Percentiles rank a stretch among this genome's conserved stretches.
phyloP scores from a whole-genome alignment of 2,329 filamentous ascomycete species.

The Paracoccidioides lutzii region DNA sequence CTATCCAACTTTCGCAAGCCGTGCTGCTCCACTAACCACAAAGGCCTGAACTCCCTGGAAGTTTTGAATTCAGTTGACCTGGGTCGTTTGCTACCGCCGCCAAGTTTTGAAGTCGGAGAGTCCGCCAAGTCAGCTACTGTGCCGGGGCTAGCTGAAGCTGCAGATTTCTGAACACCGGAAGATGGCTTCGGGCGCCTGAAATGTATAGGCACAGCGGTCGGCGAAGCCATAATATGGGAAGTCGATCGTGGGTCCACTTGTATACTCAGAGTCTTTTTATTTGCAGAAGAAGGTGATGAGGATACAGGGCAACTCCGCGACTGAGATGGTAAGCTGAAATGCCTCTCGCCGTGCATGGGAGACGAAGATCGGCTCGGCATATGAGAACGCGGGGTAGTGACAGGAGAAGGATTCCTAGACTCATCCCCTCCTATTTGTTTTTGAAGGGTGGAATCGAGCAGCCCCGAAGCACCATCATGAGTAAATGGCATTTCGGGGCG shows the following conservation, averaged over 20 bases:
- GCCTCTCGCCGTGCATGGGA: constrained; percentile 19
- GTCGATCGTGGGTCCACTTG: constrained; percentile 16
- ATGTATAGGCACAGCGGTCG: constrained; percentile 44
- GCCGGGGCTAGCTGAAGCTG: constrained; percentile 13
- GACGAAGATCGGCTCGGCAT: constrained; percentile 25
- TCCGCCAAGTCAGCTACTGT: constrained; percentile 25
- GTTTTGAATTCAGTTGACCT: constrained; percentile 41
- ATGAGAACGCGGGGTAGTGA: constrained; percentile 3
- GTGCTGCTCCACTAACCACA: constrained; percentile 66
- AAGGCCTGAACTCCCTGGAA: constrained; percentile 58
- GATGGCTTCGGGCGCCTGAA: constrained; percentile 40
- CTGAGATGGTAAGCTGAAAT: constrained; percentile 17
- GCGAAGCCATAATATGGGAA: constrained; percentile 27
- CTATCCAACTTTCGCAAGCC: constrained; percentile 28
- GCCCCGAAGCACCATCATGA: constrained; percentile 37
- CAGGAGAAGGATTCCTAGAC: background rate
- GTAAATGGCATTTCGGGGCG: constrained; percentile 45
- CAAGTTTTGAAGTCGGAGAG: constrained; percentile 28
- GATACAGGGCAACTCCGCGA: constrained; percentile 26
- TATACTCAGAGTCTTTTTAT: constrained; percentile 7
- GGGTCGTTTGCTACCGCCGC: constrained; percentile 32
- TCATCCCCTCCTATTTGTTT: background rate
- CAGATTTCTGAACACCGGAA: constrained; percentile 23
- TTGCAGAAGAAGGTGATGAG: constrained; percentile 11
- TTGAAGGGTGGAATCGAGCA: constrained; percentile 5